Evolutionary conservation across 768 basidiomycete genomes (phyloP).

Genomic region (Daedaleopsis nitida): DNA sequence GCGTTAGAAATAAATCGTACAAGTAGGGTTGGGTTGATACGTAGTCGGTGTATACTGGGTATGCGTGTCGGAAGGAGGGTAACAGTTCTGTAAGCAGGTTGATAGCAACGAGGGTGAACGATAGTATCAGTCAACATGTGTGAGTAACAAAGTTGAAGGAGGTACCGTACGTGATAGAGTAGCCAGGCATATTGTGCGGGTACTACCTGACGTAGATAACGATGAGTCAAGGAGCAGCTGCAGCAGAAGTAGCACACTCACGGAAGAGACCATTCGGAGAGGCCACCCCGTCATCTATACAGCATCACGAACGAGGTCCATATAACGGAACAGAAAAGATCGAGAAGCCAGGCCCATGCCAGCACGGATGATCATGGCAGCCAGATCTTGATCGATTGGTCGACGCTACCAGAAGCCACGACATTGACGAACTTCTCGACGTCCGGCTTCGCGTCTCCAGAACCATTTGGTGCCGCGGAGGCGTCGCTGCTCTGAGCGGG

Average conservation of each 20-base stretch:
- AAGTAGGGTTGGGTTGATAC: slow-evolving; percentile 19
- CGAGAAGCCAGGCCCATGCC: slow-evolving; percentile 46
- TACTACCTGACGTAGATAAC: neutral
- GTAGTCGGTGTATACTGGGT: slow-evolving; percentile 22
- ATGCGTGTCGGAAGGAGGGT: slow-evolving; percentile 24
- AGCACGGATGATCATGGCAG: slow-evolving; percentile 21
- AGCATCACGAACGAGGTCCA: slow-evolving; percentile 7
- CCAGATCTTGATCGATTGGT: slow-evolving; percentile 29
- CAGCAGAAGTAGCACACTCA: neutral
- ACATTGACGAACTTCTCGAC: slow-evolving; percentile 54
- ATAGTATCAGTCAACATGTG: neutral
- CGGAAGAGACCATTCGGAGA: slow-evolving; percentile 3
- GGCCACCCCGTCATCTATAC: slow-evolving; percentile 10
- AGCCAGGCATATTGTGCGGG: slow-evolving; percentile 14
- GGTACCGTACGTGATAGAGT: slow-evolving; percentile 10
- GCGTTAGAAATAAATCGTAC: slow-evolving; percentile 19
- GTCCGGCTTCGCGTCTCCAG: slow-evolving; percentile 37
- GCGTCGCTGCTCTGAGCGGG: slow-evolving; percentile 6
- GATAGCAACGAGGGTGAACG: neutral
- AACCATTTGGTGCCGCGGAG: slow-evolving; percentile 39
- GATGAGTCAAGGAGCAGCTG: neutral
- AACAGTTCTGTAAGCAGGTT: slow-evolving; percentile 16
- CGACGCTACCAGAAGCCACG: slow-evolving; percentile 25
- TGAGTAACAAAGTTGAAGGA: neutral
- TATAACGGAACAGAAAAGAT: slow-evolving; percentile 51